Base-by-base conservation (phyloP, 2,329 filamentous ascomycete genomes). In the Whalleya microplaca region DNA sequence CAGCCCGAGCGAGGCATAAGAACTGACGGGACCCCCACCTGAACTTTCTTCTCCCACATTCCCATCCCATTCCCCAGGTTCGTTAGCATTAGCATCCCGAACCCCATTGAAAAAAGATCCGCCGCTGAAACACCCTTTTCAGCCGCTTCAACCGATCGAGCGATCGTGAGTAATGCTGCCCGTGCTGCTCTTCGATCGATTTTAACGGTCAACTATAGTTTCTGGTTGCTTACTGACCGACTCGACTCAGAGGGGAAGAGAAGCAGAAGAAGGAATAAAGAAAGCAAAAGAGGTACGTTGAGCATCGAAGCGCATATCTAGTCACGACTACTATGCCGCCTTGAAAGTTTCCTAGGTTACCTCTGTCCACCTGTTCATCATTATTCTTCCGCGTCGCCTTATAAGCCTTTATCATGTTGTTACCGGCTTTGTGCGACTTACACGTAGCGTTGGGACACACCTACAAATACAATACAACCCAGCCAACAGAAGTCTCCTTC, bases 21-120 rank as follows among this genome's bases (percentile, higher is more conserved):
- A 57, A 53, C 27, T 45, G n/a, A 50, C 10, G 45, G 49, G 45
- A 63, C 62, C 62, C 62, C 62, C 62, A 64, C 62, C 48, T 50
- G 53, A 40, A 40, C 14, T 46, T 43, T 27, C 50, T 45, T 53
- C 56, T 64, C 62, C 62, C 62, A 63, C 62, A 56, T 55, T 49
- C 48, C 45, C 53, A 56, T 46, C 58, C 57, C 53, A 56, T 58
- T 63, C 53, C 49, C 48, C 53, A 48, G 54, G 48, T 53, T 46
- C 46, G 54, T 37, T 21, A 55, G 20, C 55, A 54, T 59, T 58
- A 52, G 56, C 53, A 54, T 37, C 58, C 49, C 21, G 53, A 32
- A 41, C 55, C 51, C 44, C 44, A 46, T 46, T 29, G 44, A 46
- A 45, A 45, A n/a, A n/a, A 23, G 23, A 20, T 48, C 56, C 51